phyloP scores from a whole-genome alignment of 1,284 basidiomycete genomes.

The Naganishia cerealis region DNA sequence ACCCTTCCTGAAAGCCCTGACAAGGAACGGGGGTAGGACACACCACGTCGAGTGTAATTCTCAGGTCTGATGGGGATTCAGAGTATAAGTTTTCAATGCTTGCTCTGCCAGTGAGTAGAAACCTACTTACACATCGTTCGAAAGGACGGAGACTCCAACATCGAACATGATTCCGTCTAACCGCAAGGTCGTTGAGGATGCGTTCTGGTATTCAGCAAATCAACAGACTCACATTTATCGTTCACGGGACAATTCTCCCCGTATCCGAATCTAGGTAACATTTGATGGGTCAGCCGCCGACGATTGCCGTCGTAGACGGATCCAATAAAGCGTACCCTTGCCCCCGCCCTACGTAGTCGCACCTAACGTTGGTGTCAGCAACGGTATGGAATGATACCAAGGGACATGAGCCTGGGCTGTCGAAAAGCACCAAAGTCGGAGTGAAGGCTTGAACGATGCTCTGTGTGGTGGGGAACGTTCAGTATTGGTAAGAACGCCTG shows the following conservation, averaged over 20 bases:
- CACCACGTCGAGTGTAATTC: slow-evolving; percentile 16
- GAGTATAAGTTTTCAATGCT: no score
- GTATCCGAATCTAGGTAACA: slow-evolving; percentile 10
- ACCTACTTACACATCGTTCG: slow-evolving; percentile 16
- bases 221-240: slow-evolving; percentile 12
- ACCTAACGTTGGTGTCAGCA: not conserved
- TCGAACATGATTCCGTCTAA: slow-evolving; percentile 22
- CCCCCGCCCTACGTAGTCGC: not conserved
- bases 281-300: not conserved
- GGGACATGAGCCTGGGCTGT: slow-evolving; percentile 8
- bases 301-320: not conserved
- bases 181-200: not conserved
- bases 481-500: not conserved
- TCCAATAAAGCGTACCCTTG: not conserved
- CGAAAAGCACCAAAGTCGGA: slow-evolving; percentile 10
- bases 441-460: slow-evolving; percentile 28
- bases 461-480: not conserved
- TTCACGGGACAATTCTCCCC: slow-evolving; percentile 15
- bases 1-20: slow-evolving; percentile 19
- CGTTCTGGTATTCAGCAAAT: not conserved
- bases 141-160: slow-evolving; percentile 21
- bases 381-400: slow-evolving; percentile 11
- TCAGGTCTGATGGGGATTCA: not conserved
- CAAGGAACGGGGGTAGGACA: slow-evolving; percentile 10
- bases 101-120: no score